Evolutionary conservation across 1,284 basidiomycete genomes (phyloP), one percentile per base, ranked within the genome.

Genomic region (Meripilus lineatus): DNA sequence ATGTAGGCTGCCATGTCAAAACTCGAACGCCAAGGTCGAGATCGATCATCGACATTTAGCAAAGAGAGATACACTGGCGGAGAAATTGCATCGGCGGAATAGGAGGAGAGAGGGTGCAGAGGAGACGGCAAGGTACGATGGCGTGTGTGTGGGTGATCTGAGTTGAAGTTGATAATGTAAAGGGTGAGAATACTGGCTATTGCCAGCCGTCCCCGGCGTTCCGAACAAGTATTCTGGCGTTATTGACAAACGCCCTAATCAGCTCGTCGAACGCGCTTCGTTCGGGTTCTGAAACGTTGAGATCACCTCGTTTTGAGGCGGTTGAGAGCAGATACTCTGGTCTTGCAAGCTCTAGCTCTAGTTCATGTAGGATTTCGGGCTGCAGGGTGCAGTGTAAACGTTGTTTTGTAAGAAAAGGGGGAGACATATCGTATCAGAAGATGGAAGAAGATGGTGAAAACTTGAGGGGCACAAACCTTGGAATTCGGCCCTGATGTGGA

Each of bases 221-320:
- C 50, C 82, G 74, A 37, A 79, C 79, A 36, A 89, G 63, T 59
- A 89, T 86, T 44, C 85, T 70, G 5, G 83, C 77, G 53, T 89
- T 89, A 54, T 89, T 89, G 34, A 89, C 85, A 53, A 89, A 88
- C n/a, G 84, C 85, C 26, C 85, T 76, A 42, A 89, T 82, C 38
- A 89, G 72, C 55, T 89, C 86, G 56, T 89, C 85, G 56, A 87
- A 89, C 8, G 82, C 83, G 49, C 68, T 73, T n/a, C 77, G 74
- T 54, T 88, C 85, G 30, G 69, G 61, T 54, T 85, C 81, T 3
- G 79, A 55, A 15, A 65, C 69, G 49, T 67, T 72, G 18, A 69
- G 69, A 48, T 85, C 81, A 11, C 71, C 73, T 21, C 85, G 72
- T 52, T 75, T 78, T 26, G 69, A 62, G 0, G 81, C 83, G 2